Conservation (phyloP, 192 early-diverging fungal genomes). For the Coemansia asiatica region DNA sequence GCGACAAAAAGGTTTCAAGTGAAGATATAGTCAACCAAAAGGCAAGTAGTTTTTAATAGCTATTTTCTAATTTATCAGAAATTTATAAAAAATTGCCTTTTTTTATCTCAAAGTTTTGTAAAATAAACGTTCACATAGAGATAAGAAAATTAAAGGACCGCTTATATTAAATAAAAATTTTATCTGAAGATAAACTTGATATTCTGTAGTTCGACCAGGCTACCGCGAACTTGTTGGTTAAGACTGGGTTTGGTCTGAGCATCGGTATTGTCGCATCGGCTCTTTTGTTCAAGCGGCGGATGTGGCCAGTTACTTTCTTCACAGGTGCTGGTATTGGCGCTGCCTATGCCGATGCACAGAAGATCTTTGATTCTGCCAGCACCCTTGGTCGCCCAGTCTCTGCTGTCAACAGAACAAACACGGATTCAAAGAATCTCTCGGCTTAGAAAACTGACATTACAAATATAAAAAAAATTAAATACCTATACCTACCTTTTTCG, state of each 20-base stretch:
- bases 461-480: not conserved
- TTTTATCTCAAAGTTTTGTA: no score
- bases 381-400: conserved; percentile 33
- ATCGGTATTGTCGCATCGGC: conserved; percentile 87
- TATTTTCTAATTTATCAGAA: no score
- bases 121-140: not conserved
- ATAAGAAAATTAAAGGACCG: no score
- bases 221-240: conserved; percentile 78
- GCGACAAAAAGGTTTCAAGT: conserved; percentile 50
- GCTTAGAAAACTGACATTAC: conserved; percentile 2
- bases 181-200: no score
- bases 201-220: conserved; percentile 79
- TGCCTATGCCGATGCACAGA: conserved; percentile 77
- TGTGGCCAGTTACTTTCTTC: conserved; percentile 82
- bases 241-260: conserved; percentile 77
- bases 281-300: conserved; percentile 80
- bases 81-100: no score
- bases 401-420: not conserved
- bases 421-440: conserved; percentile 3
- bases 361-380: conserved; percentile 51
- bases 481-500: not conserved
- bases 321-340: conserved; percentile 82
- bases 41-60: no score
- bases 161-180: no score
- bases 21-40: conserved; percentile 66